phyloP scores from a whole-genome alignment of 371 early-diverging fungal species.

The Cokeromyces recurvatus region DNA sequence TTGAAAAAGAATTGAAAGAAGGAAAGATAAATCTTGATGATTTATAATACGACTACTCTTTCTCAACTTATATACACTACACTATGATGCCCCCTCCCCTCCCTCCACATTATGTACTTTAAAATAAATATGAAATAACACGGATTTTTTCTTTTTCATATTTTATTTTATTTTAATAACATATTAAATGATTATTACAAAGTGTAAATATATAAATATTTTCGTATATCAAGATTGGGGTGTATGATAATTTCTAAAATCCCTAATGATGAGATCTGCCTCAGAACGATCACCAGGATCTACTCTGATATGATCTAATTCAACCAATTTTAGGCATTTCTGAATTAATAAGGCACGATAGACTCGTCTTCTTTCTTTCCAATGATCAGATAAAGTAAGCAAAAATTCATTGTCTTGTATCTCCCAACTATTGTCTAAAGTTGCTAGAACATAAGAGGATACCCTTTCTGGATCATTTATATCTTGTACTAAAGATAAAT shows the following conservation, averaged over 20 bases:
- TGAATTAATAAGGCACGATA: conserved; percentile 46
- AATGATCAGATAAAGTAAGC: conserved; percentile 29
- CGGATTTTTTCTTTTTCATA: no score
- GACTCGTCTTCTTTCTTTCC: conserved; percentile 35
- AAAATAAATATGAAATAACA: no score
- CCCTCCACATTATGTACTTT: no score
- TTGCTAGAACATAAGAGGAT: conserved; percentile 27
- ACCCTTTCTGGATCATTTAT: conserved; percentile 2
- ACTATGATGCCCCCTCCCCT: no score
- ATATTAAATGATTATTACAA: no score
- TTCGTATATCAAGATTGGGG: no score
- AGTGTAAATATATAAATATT: no score
- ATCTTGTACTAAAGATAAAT: not conserved
- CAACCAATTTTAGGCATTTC: conserved; percentile 33
- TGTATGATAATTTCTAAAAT: no score
- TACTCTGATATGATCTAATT: conserved; percentile 38
- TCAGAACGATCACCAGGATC: conserved; percentile 4
- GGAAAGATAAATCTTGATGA: conserved; percentile 29
- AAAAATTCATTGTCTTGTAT: conserved; percentile 35
- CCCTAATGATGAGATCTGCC: conserved; percentile 1
- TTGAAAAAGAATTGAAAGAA: conserved; percentile 32
- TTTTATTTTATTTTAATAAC: no score
- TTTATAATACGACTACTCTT: no score
- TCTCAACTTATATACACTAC: no score
- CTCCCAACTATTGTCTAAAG: conserved; percentile 38